phyloP scores from a whole-genome alignment of 2,329 filamentous ascomycete genomes.

The Fusarium buharicum region DNA sequence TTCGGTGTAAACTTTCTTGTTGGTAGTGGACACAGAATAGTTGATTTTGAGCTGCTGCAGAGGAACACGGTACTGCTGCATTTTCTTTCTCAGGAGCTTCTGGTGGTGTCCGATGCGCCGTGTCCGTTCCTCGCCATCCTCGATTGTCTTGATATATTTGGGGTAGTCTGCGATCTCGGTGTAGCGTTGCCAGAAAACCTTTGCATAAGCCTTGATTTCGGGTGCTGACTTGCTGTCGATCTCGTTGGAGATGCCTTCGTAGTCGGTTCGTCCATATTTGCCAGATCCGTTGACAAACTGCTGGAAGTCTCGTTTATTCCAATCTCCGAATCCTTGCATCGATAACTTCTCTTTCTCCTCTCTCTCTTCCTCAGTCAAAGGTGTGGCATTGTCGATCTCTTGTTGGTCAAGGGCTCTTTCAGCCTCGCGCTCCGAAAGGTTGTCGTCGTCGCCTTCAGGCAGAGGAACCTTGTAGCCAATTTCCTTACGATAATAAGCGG shows the following conservation, averaged over 20 bases:
- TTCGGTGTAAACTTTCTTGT: conserved; percentile 99
- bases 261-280: conserved; percentile 89
- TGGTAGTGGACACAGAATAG: conserved; percentile 98
- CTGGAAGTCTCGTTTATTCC: conserved; percentile 98
- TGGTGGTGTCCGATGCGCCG: conserved; percentile 91
- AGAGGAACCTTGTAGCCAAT: conserved; percentile 94
- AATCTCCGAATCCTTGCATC: conserved; percentile 86
- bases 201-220: conserved; percentile 90
- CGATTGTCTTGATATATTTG: conserved; percentile 89
- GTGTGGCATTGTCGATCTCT: conserved; percentile 90
- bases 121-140: conserved; percentile 90
- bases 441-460: conserved; percentile 89
- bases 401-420: conserved; percentile 88
- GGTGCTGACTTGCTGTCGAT: conserved; percentile 88
- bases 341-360: conserved; percentile 86
- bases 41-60: conserved; percentile 98
- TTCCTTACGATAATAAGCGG: conserved; percentile 93
- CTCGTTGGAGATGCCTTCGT: conserved; percentile 84
- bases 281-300: conserved; percentile 97
- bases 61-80: conserved; percentile 95
- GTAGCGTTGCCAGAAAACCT: conserved; percentile 96
- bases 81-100: conserved; percentile 93
- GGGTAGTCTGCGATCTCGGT: conserved; percentile 88
- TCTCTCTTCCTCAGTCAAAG: conserved; percentile 88
- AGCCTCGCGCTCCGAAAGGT: conserved; percentile 83